Evolutionary conservation across 106 monocot species (phyloP), one percentile per base, ranked within the genome.

Genomic region (Amphibolis antarctica): DNA sequence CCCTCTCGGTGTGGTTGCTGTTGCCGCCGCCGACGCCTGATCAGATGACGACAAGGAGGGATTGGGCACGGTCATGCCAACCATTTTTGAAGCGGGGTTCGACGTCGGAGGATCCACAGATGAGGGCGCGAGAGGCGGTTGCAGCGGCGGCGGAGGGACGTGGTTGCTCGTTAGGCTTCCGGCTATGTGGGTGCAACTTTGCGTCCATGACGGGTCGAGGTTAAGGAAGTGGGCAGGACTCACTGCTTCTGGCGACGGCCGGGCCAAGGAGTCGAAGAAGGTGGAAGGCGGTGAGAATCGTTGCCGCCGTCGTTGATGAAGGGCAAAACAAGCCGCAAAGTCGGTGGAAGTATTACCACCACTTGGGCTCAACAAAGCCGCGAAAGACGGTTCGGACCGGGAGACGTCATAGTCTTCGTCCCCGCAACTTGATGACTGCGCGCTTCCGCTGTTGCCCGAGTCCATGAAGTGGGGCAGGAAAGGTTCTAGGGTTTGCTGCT

Each of bases 391-490:
- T 19, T 71, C 63, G 23, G 63, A 19, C 14, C 52, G 58, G 15
- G 85, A 85, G 66, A n/a, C n/a, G n/a, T 89, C 82, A 63, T 75
- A 73, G 57, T 86, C 82, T 10, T 91, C 80, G 28, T 83, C 87
- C 10, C 80, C 83, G 31, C 76, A 78, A 70, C 82, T 82, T 1
- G 89, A 89, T 5, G 89, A 85, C 42, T 89, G 89, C 28, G 82
- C 36, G 54, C 89, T 82, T 21, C 80, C 75, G 54, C 85, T 85
- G 73, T 80, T 83, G 28, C 66, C 75, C 9, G 77, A 83, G 29
- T 80, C 77, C 83, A 83, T 87, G 20, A 25, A 18, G 27, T 26
- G 24, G 27, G 21, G 55, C 26, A 57, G 47, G 46, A 49, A 47
- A 46, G 12, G 15, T 44, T 0, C 17, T 42, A 56, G 65, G 48